phyloP scores from a whole-genome alignment of 345 rosid species.

The Turnera subulata region DNA sequence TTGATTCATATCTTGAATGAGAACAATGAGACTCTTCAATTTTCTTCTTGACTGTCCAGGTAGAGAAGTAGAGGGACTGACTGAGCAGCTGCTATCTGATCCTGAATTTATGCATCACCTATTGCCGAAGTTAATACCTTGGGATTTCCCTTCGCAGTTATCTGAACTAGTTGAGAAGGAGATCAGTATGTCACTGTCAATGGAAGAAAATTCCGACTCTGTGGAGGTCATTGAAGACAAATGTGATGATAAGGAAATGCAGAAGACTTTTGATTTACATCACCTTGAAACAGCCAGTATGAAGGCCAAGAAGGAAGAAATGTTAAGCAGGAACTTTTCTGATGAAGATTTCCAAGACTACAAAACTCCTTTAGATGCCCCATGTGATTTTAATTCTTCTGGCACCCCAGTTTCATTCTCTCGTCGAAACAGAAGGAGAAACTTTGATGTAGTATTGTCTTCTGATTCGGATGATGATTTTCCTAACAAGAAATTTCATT shows the following conservation, averaged over 20 bases:
- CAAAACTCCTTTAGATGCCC: conserved; percentile 26
- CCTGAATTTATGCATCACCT: conserved; percentile 51
- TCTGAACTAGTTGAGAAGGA: conserved; percentile 76
- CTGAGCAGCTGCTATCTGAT: conserved; percentile 41
- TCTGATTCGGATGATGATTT: conserved; percentile 86
- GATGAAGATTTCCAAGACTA: conserved; percentile 38
- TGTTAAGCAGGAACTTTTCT: conserved; percentile 58
- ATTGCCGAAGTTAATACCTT: conserved; percentile 61
- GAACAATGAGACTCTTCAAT: not conserved
- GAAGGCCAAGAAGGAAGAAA: conserved; percentile 74
- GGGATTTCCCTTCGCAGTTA: conserved; percentile 67
- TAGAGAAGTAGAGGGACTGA: conserved; percentile 21
- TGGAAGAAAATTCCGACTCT: conserved; percentile 38
- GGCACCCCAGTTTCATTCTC: conserved; percentile 41
- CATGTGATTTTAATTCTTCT: conserved; percentile 37
- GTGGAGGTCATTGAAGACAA: conserved; percentile 39
- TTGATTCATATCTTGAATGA: not conserved
- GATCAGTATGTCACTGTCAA: conserved; percentile 39
- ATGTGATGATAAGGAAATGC: conserved; percentile 31
- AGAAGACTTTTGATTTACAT: conserved; percentile 28
- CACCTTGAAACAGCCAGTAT: conserved; percentile 32
- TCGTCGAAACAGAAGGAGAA: conserved; percentile 38
- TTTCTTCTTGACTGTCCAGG: conserved; percentile 33
- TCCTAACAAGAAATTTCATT: conserved; percentile 19
- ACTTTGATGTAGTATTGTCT: conserved; percentile 47